These are phyloP conservation scores for Phaeoacremonium minimum DNA, from an alignment of 2,329 filamentous ascomycete genomes.

Conservation along the genomic window DNA sequence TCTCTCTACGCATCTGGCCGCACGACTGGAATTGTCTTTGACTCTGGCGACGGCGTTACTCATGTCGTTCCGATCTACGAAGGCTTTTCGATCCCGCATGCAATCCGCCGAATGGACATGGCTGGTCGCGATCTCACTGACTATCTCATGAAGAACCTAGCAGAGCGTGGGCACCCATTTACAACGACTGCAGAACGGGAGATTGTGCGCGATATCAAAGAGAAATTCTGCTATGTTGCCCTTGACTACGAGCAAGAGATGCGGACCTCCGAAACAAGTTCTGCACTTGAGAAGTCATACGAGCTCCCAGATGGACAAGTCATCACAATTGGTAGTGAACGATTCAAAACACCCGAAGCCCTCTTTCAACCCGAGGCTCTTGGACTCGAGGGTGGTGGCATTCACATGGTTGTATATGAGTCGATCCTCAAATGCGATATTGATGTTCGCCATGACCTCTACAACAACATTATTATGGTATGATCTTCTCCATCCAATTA, in stretches of 20 bases:
- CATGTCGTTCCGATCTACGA: conserved; percentile 99
- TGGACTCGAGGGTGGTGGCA: conserved; percentile 97
- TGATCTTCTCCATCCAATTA: conserved; percentile 29
- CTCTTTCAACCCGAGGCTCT: conserved; percentile 98
- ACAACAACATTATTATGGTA: conserved; percentile 99
- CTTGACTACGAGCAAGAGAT: conserved; percentile 99
- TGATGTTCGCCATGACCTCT: conserved; percentile 99
- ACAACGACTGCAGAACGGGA: conserved; percentile 85
- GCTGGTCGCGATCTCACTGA: conserved; percentile 99
- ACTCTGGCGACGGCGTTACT: conserved; percentile 99
- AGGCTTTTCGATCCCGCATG: conserved; percentile 99
- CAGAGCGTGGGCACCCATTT: conserved; percentile 99
- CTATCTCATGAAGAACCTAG: conserved; percentile 99
- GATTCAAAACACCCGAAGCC: conserved; percentile 98
- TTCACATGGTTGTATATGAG: conserved; percentile 99
- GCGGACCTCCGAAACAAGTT: conserved; percentile 98
- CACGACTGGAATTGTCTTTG: conserved; percentile 99
- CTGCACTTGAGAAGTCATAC: conserved; percentile 99
- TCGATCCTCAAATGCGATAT: conserved; percentile 99
- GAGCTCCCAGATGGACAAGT: conserved; percentile 98
- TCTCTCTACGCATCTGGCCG: conserved; percentile 99
- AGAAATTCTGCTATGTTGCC: conserved; percentile 99
- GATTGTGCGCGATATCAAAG: conserved; percentile 83
- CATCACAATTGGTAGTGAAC: conserved; percentile 99
- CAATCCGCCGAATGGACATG: conserved; percentile 99